Conservation (phyloP, 164 flowering plant species). For the Malania oleifera region DNA sequence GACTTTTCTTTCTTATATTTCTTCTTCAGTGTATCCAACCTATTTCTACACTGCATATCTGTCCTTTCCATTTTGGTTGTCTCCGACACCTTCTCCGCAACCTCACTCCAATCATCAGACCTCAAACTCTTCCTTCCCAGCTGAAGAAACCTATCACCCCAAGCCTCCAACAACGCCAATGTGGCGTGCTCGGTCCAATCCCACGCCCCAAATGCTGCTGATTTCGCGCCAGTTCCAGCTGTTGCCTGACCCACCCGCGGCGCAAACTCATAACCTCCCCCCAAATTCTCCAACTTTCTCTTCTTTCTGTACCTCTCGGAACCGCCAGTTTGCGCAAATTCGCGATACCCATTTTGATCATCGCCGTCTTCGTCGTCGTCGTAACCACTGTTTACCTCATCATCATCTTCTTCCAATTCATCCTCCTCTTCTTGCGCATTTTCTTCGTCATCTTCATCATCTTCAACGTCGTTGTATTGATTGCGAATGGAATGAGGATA, state of each 20-base stretch:
- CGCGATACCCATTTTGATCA: slow-evolving; percentile 11
- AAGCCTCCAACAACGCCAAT: slow-evolving; percentile 56
- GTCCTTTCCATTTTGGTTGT: slow-evolving; percentile 33
- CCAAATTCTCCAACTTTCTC: slow-evolving; percentile 38
- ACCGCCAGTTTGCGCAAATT: slow-evolving; percentile 18
- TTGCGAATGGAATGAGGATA: slow-evolving; percentile 12
- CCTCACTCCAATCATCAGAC: slow-evolving; percentile 81
- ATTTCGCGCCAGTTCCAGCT: neutral
- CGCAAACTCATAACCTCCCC: slow-evolving; percentile 36
- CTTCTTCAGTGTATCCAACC: slow-evolving; percentile 74
- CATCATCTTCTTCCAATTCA: slow-evolving; percentile 17
- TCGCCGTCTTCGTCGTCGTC: slow-evolving; percentile 22
- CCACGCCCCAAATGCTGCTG: slow-evolving; percentile 14
- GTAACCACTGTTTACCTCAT: slow-evolving; percentile 19
- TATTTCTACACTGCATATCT: slow-evolving; percentile 61
- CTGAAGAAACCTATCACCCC: slow-evolving; percentile 84
- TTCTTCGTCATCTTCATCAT: slow-evolving; percentile 18
- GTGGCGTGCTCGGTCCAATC: slow-evolving; percentile 72
- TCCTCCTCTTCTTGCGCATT: slow-evolving; percentile 16
- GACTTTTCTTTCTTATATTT: slow-evolving; percentile 77
- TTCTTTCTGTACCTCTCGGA: slow-evolving; percentile 45
- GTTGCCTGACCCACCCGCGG: slow-evolving; percentile 25
- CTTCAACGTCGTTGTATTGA: slow-evolving; percentile 15
- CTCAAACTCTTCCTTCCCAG: slow-evolving; percentile 82
- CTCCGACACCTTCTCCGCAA: slow-evolving; percentile 69